Evolutionary conservation across 2,329 filamentous ascomycete genomes (phyloP).

Genomic region (Trematosphaeria pertusa): DNA sequence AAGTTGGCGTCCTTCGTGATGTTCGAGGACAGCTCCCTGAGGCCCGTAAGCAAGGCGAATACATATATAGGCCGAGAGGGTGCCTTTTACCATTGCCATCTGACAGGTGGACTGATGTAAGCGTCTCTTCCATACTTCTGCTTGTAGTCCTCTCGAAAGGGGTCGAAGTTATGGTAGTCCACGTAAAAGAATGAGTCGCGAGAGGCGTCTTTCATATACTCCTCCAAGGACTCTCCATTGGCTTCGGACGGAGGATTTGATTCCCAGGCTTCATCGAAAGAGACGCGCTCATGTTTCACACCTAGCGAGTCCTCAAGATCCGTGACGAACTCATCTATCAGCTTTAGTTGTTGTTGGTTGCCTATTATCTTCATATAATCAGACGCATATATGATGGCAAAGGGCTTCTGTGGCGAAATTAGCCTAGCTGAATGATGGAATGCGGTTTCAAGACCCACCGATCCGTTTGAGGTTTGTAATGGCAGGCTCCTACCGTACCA

Average conservation of each 20-base stretch:
- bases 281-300: no score
- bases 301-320: no score
- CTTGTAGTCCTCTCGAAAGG: constrained; percentile 15
- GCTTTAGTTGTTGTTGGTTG: no score
- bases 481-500: no score
- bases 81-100: constrained; percentile 17
- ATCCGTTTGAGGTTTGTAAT: no score
- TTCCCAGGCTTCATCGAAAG: constrained; percentile 12
- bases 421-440: no score
- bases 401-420: no score
- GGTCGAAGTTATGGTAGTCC: constrained; percentile 22
- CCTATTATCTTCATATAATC: no score
- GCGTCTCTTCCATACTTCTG: not conserved
- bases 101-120: constrained; percentile 16
- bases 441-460: no score
- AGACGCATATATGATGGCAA: no score
- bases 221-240: constrained; percentile 1
- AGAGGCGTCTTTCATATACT: constrained; percentile 14
- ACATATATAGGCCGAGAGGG: not conserved
- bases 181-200: constrained; percentile 23
- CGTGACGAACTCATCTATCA: no score
- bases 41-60: not conserved
- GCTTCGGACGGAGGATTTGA: constrained; percentile 5
- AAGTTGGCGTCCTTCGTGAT: constrained; percentile 4
- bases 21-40: constrained; percentile 4